Evolutionary conservation across 495 filamentous ascomycete genomes (phyloP).

Genomic region (Podospora appendiculata): DNA sequence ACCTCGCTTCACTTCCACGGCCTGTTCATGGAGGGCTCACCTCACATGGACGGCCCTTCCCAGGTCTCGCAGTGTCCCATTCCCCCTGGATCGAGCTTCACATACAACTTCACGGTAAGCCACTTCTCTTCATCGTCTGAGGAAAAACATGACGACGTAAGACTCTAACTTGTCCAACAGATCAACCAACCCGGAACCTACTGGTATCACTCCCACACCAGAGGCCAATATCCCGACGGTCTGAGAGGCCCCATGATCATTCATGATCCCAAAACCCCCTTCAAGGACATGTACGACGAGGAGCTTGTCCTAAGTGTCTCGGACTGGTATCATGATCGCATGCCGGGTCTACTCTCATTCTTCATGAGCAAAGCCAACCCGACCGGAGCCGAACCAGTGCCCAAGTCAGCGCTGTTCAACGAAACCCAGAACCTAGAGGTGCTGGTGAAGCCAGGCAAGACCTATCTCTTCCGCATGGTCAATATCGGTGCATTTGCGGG

Average conservation of each 20-base stretch:
- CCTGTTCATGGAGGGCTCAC: conserved; percentile 62
- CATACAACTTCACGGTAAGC: conserved; percentile 70
- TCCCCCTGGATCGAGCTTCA: conserved; percentile 54
- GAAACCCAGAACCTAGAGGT: conserved; percentile 52
- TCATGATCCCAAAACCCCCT: conserved; percentile 57
- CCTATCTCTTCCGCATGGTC: conserved; percentile 69
- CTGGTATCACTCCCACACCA: conserved; percentile 75
- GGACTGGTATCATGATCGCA: conserved; percentile 60
- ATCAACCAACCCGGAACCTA: conserved; percentile 66
- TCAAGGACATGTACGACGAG: conserved; percentile 54
- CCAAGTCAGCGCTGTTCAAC: conserved; percentile 62
- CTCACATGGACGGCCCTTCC: conserved; percentile 66
- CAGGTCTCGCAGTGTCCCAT: conserved; percentile 62
- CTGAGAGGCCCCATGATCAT: conserved; percentile 64
- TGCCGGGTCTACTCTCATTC: conserved; percentile 45
- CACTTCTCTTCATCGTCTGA: background rate
- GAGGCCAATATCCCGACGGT: conserved; percentile 68
- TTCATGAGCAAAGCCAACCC: conserved; percentile 54
- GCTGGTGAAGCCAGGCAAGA: conserved; percentile 56
- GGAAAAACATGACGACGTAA: background rate
- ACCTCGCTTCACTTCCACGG: conserved; percentile 74
- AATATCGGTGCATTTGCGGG: conserved; percentile 66
- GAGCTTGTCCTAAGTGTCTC: conserved; percentile 58
- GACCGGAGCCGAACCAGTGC: conserved; percentile 57
- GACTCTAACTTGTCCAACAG: conserved; percentile 16